Evolutionary conservation across 768 basidiomycete species (phyloP).

Genomic region (Panaeolus cyanescens): DNA sequence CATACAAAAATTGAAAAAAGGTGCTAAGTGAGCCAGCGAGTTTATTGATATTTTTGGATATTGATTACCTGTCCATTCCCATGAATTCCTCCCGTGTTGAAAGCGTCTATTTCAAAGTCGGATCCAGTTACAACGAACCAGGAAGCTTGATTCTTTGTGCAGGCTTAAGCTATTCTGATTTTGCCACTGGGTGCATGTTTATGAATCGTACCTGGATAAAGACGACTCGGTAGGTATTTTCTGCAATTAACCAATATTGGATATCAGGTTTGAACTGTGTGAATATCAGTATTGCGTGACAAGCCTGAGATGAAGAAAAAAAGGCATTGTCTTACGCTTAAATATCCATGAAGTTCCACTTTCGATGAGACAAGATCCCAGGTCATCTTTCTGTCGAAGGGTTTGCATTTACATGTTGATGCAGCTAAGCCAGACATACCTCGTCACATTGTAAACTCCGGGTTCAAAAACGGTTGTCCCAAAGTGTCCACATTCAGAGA

Average conservation of each 20-base stretch:
- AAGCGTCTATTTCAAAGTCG: constrained; percentile 56
- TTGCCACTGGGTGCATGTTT: background rate
- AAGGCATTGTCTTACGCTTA: constrained; percentile 35
- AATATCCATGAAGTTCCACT: constrained; percentile 46
- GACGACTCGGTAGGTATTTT: background rate
- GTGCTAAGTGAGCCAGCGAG: background rate
- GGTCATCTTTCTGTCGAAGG: constrained; percentile 46
- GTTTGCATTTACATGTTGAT: background rate
- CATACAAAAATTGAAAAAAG: background rate
- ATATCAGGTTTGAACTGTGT: constrained; percentile 38
- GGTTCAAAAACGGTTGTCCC: constrained; percentile 45
- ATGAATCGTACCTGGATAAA: background rate
- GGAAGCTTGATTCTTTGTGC: constrained; percentile 56
- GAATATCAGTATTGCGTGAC: background rate
- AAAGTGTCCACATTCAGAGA: constrained; percentile 47
- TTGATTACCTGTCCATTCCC: constrained; percentile 54
- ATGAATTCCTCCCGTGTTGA: constrained; percentile 55
- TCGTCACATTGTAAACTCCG: constrained; percentile 53
- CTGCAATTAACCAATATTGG: background rate
- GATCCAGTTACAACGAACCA: constrained; percentile 63
- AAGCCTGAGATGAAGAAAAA: background rate
- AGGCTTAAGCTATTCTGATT: background rate
- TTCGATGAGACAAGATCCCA: constrained; percentile 48
- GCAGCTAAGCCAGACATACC: constrained; percentile 26
- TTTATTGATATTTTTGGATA: too few relatives aligned